Conservation (phyloP, 306 rosid genomes). For the Astragalus membranaceus region DNA sequence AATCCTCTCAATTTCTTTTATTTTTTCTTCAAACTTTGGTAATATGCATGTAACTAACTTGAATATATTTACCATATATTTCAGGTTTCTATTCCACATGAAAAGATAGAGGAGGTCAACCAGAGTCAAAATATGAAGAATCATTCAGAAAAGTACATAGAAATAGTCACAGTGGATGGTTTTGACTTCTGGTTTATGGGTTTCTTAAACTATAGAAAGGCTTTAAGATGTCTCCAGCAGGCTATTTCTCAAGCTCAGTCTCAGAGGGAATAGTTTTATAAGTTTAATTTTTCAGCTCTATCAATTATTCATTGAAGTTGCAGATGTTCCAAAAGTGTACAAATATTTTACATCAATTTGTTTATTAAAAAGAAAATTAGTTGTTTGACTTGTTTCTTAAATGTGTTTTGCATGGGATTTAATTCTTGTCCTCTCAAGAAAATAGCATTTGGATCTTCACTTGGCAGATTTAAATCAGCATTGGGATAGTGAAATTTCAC, state of each 20-base stretch:
- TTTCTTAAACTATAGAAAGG: background rate
- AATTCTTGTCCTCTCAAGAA: background rate
- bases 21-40: background rate
- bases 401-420: background rate
- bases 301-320: background rate
- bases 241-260: constrained; percentile 27
- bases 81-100: background rate
- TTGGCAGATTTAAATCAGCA: background rate
- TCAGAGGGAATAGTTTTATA: background rate
- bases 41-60: background rate
- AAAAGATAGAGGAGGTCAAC: constrained; percentile 9
- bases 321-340: constrained; percentile 17
- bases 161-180: constrained; percentile 1
- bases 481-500: background rate
- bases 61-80: background rate
- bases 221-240: constrained; percentile 1
- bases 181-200: constrained; percentile 16
- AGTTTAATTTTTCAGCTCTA: constrained; percentile 16
- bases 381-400: background rate
- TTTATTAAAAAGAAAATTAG: background rate
- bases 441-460: background rate
- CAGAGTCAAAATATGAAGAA: constrained; percentile 10
- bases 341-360: constrained; percentile 24
- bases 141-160: constrained; percentile 13
- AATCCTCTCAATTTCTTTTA: background rate